A percentile compares a stretch with the other conserved stretches of the same genome.
Conservation (phyloP, 169 alveolate species). For the Plasmodium billcollinsi region DNA sequence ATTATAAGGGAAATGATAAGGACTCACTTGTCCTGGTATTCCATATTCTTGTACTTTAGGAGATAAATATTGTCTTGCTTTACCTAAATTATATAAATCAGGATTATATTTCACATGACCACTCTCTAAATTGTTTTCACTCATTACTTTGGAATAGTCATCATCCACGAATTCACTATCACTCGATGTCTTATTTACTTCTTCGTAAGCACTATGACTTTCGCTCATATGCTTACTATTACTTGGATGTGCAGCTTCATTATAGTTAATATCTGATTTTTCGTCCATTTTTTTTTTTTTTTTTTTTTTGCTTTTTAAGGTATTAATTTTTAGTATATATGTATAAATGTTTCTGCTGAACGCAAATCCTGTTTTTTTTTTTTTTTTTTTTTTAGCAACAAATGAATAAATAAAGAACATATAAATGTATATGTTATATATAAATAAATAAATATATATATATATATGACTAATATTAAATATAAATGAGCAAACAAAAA, state of each 20-base stretch:
- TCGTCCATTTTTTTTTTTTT: constrained; percentile 25
- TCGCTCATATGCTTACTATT: not conserved
- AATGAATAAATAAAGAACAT: too few relatives aligned
- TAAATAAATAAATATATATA: too few relatives aligned
- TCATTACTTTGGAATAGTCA: not conserved
- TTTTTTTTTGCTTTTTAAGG: too few relatives aligned
- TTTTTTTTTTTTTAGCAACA: not conserved
- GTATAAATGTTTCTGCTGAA: not conserved
- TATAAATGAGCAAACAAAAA: too few relatives aligned
- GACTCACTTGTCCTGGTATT: constrained; percentile 77
- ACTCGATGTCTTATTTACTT: constrained; percentile 3
- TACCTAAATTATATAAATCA: constrained; percentile 55
- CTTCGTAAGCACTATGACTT: not conserved
- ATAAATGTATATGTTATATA: too few relatives aligned
- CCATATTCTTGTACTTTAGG: constrained; percentile 4
- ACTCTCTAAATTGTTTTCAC: constrained; percentile 5
- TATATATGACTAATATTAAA: too few relatives aligned
- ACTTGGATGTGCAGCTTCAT: not conserved
- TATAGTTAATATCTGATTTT: constrained; percentile 24
- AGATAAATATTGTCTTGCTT: constrained; percentile 43
- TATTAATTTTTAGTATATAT: not conserved
- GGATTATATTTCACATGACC: constrained; percentile 38
- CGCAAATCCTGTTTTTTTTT: not conserved
- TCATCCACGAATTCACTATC: constrained; percentile 2
- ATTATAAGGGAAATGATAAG: constrained; percentile 45